These are phyloP conservation scores for Pittosporum tobira DNA, from an alignment of 129 eudicot species.

Conservation along the genomic window DNA sequence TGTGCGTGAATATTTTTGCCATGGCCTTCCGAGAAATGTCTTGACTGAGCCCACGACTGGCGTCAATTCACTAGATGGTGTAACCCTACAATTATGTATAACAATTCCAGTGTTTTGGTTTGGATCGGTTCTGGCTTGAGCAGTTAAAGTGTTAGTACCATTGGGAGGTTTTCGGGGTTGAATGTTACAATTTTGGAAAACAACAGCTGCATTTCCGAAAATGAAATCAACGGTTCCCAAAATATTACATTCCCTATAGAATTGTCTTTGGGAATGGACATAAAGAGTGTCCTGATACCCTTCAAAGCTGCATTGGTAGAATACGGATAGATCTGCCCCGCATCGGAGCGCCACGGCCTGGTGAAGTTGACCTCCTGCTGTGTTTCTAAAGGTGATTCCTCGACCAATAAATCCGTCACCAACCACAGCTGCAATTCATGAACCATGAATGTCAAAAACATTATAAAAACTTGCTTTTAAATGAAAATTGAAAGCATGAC, in stretches of 20 bases:
- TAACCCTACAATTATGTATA: conserved; percentile 46
- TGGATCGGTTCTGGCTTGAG: conserved; percentile 66
- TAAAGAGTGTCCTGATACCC: too few relatives aligned
- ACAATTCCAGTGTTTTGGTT: conserved; percentile 70
- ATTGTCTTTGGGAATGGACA: too few relatives aligned
- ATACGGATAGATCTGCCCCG: conserved; percentile 51
- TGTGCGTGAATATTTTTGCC: conserved; percentile 63
- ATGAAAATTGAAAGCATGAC: too few relatives aligned
- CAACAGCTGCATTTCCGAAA: too few relatives aligned
- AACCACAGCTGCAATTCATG: conserved; percentile 26
- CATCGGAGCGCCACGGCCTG: conserved; percentile 73
- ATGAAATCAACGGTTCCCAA: conserved; percentile 67
- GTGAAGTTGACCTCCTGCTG: conserved; percentile 54
- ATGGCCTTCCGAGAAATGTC: conserved; percentile 65
- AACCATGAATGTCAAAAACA: too few relatives aligned
- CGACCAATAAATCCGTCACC: too few relatives aligned
- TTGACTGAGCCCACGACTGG: conserved; percentile 30
- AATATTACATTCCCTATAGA: conserved; percentile 44
- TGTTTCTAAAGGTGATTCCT: conserved; percentile 57
- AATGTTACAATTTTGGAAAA: conserved; percentile 58
- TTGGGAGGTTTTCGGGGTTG: conserved; percentile 45
- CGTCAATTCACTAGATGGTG: conserved; percentile 31
- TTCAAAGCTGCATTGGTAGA: too few relatives aligned
- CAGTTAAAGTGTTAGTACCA: conserved; percentile 49
- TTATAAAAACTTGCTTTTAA: too few relatives aligned